Evolutionary conservation across 176 grass and related monocot genomes (phyloP), one percentile per base, ranked within the genome.

Genomic region (Themeda triandra): DNA sequence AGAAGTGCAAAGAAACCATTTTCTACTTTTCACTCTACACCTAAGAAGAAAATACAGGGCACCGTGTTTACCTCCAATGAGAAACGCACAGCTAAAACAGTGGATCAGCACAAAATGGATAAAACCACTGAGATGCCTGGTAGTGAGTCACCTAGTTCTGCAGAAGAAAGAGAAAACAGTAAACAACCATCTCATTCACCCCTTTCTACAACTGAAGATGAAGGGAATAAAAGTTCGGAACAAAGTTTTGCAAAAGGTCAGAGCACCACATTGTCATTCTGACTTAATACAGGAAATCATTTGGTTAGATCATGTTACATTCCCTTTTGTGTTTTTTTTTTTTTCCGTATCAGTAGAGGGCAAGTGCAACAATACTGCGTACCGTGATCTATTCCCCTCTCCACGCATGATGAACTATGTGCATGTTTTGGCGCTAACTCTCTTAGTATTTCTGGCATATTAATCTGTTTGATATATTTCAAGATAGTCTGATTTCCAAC

Each of bases 1-100:
- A 37, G 19, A 69, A 83, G 76, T 85, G 82, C 83, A 82, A 93
- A 90, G 80, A 95, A 93, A 63, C 78, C 88, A 45, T 76, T 98
- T 48, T 89, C 89, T 69, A 86, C 90, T 80, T 83, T 83, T 82
- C 62, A 72, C 56, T 87, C 89, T 62, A 78, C 84, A 71, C 76
- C 85, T 11, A 98, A 92, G 73, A 62, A 80, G 71, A 87, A 88
- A 83, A 42, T 66, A 13, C 37, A 69, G 29, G 88, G 68, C 7
- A 86, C 81, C 76, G 86, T 81, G 30, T 84, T 95, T 92, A 48
- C 72, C 60, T 88, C 92, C 69, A 69, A 90, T 73, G 88, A 60
- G 27, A 89, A 92, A 84, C 19, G 45, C 65, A 86, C 86, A 74
- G 58, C 74, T 72, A 76, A 68, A 83, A 87, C 31, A 23, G 86